These are phyloP conservation scores for Colletotrichum incanum DNA, from an alignment of 2,329 filamentous ascomycete species.

Conservation along the genomic window DNA sequence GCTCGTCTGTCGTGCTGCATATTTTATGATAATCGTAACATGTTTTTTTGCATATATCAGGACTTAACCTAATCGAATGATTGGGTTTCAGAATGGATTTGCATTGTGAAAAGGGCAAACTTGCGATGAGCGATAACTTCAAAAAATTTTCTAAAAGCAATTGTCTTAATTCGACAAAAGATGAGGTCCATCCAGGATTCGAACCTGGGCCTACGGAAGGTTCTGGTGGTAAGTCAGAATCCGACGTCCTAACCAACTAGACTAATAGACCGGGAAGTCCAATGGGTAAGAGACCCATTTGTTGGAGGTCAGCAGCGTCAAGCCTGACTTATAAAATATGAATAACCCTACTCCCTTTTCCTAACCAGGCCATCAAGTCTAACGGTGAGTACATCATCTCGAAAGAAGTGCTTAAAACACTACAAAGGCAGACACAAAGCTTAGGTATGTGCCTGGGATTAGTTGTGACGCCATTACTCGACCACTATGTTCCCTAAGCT, in stretches of 20 bases:
- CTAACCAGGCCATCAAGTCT: no score
- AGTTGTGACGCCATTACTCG: not conserved
- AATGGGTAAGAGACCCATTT: fast-evolving
- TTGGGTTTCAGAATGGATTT: no score
- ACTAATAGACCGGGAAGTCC: conserved; percentile 30
- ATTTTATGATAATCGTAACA: not conserved
- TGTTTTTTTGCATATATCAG: not conserved
- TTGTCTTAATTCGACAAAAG: not conserved
- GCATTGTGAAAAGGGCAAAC: no score
- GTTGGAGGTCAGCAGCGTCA: fast-evolving
- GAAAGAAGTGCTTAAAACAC: no score
- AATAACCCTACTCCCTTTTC: fast-evolving
- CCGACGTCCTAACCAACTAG: conserved; percentile 44
- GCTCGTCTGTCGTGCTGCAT: not conserved
- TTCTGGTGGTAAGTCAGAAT: conserved; percentile 31
- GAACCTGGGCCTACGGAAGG: conserved; percentile 43
- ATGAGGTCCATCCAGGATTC: conserved; percentile 41
- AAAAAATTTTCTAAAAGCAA: not conserved
- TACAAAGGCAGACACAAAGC: no score
- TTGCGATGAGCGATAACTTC: not conserved
- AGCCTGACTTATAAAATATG: not conserved
- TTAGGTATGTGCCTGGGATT: not conserved
- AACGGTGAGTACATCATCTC: not conserved
- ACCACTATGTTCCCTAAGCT: not conserved
- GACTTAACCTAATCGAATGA: not conserved